phyloP scores from a whole-genome alignment of 1,284 basidiomycete species.

The Microbotryum scabiosae region DNA sequence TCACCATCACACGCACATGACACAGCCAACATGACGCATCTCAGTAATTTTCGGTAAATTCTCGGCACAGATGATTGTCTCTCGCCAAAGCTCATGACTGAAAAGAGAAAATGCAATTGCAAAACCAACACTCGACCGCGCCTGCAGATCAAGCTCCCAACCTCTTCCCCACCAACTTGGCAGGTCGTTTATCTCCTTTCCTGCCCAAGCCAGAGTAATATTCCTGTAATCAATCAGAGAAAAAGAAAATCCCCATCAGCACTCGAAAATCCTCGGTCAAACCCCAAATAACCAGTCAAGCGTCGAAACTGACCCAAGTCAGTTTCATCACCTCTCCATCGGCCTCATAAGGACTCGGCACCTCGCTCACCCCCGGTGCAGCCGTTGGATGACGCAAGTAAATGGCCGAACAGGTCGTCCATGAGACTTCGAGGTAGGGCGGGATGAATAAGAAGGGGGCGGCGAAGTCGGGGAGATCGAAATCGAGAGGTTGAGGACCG shows the following conservation, averaged over 20 bases:
- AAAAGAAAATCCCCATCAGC: not conserved
- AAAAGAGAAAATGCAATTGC: too few species aligned
- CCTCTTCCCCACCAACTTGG: not conserved
- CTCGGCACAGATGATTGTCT: too few species aligned
- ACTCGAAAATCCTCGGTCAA: not conserved
- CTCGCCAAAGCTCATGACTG: too few species aligned
- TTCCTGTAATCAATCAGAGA: not conserved
- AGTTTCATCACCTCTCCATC: conserved; percentile 76
- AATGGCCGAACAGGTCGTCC: conserved; percentile 81
- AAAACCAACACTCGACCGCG: too few species aligned
- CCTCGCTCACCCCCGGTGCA: conserved; percentile 81
- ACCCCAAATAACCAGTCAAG: not conserved
- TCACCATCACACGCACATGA: too few species aligned
- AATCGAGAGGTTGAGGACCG: conserved; percentile 40
- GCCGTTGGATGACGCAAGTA: conserved; percentile 95
- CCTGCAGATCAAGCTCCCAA: not conserved
- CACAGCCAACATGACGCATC: too few species aligned
- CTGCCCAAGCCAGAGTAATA: not conserved
- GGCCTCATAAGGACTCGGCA: conserved; percentile 86
- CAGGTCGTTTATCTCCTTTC: not conserved
- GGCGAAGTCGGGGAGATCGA: conserved; percentile 78
- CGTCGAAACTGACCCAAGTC: conserved; percentile 53
- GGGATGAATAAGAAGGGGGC: conserved; percentile 91
- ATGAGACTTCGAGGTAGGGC: conserved; percentile 86
- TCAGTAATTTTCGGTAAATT: too few species aligned